Evolutionary conservation across 176 grass and related monocot species (phyloP).

Genomic region (Oryza punctata): DNA sequence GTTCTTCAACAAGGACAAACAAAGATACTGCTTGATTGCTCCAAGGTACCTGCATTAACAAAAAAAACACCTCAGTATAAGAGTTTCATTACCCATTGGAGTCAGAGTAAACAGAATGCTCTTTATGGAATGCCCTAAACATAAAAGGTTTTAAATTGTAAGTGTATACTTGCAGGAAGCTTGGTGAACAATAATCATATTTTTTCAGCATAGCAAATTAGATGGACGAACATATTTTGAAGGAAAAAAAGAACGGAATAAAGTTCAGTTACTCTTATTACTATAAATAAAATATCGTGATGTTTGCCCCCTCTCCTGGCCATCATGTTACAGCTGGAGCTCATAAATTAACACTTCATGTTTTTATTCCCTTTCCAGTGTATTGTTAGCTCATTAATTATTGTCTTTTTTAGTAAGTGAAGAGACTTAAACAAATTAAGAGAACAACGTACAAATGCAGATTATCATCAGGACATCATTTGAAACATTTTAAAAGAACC

Average conservation of each 20-base stretch:
- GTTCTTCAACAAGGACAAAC: slow-evolving; percentile 96
- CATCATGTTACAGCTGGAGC: slow-evolving; percentile 6
- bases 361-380: slow-evolving; percentile 6
- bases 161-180: background rate
- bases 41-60: slow-evolving; percentile 78
- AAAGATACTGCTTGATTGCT: slow-evolving; percentile 95
- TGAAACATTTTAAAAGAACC: slow-evolving; percentile 8
- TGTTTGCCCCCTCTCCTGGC: background rate
- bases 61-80: slow-evolving; percentile 15
- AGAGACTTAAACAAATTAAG: background rate
- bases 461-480: slow-evolving; percentile 10
- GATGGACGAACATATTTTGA: background rate
- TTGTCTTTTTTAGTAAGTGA: slow-evolving; percentile 18
- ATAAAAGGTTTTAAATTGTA: slow-evolving; percentile 4
- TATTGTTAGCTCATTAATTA: background rate
- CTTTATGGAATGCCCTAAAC: slow-evolving; percentile 21
- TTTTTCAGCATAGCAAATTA: slow-evolving; percentile 25
- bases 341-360: slow-evolving; percentile 1
- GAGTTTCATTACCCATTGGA: slow-evolving; percentile 8
- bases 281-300: background rate
- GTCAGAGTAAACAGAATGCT: slow-evolving; percentile 30
- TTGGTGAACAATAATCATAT: slow-evolving; percentile 26
- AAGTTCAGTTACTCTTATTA: background rate
- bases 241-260: background rate
- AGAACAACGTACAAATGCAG: background rate